Base-by-base conservation (phyloP, 2,329 filamentous ascomycete genomes). In the Dothistroma pini region DNA sequence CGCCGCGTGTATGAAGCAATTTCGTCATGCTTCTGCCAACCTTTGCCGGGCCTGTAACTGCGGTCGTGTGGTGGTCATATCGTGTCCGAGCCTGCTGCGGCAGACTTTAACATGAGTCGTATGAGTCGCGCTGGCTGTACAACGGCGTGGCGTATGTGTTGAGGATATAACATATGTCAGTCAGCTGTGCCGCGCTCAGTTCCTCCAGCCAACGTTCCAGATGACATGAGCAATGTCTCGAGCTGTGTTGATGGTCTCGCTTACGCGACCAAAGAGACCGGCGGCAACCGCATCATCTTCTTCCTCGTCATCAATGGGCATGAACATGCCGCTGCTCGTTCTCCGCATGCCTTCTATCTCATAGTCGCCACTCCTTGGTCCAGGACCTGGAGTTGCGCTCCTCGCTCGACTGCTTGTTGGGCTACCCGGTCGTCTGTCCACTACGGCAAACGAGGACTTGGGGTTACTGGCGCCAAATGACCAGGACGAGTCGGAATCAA, bases 311-410 rank as follows among this genome's bases (percentile, higher is more conserved):
- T 92, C 89, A 68, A 88, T 89, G 8, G 91, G 90, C 89, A 96
- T 93, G 70, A 96, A 89, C 90, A 96, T 96, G 68, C 91, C 92
- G 44, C 91, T 95, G 55, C 86, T 81, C 21, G 91, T 96, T 67
- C 92, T 84, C 64, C 88, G 86, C 80, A 96, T 87, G 56, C 83
- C 79, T 48, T 85, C 83, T 51, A 86, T 80, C 32, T 86, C 82
- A 11, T 84, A 61, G 29, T 66, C 56, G 51, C 51, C 56, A 38
- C 75, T 63, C 44, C 61, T 32, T 54, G 69, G 57, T 31, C 53
- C 60, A 41, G 66, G 57, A 22, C 54, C 60, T 47, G 66, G 63
- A 16, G 65, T 66, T 12, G 52, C 58, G 44, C 57, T 59, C 32
- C 67, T 59, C 34, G 60, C 63, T 52, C 61, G 60, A 25, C 59